A percentile compares a stretch with the other conserved stretches of the same genome.
These are phyloP conservation scores for Trichomonascaceae sp. DNA, from an alignment of 1,139 yeast species.

Conservation along the genomic window DNA sequence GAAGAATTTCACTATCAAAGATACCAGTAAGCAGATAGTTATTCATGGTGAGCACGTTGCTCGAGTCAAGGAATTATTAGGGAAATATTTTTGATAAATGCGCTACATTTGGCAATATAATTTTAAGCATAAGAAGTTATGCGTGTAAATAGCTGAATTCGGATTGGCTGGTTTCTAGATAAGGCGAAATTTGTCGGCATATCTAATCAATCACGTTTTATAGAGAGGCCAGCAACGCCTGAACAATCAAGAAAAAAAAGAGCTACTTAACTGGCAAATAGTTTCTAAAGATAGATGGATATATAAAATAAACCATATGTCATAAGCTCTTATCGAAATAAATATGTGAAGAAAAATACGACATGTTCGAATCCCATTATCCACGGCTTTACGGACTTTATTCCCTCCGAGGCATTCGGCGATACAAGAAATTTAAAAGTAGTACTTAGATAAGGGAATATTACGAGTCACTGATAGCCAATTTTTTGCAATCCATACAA, in stretches of 20 bases:
- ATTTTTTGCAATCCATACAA: background rate
- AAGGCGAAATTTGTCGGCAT: background rate
- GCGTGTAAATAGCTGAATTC: background rate
- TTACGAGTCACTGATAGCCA: background rate
- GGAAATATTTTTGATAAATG: conserved; percentile 14
- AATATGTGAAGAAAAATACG: no score
- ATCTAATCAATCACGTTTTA: no score
- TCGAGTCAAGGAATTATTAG: conserved; percentile 21
- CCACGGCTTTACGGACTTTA: no score
- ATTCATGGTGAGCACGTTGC: conserved; percentile 29
- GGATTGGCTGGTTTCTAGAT: background rate
- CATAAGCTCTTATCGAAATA: no score
- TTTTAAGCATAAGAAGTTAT: background rate
- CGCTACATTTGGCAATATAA: background rate
- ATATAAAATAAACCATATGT: no score
- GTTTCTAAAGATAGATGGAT: background rate
- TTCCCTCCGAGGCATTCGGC: background rate
- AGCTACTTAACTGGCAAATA: background rate
- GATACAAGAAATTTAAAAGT: background rate
- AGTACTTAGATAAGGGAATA: background rate
- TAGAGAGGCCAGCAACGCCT: no score
- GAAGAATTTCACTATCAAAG: conserved; percentile 29
- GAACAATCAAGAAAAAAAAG: background rate
- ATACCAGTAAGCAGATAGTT: conserved; percentile 29
- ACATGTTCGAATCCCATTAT: no score